Evolutionary conservation across 2,329 filamentous ascomycete species (phyloP).

Genomic region (Sporothrix curviconia): DNA sequence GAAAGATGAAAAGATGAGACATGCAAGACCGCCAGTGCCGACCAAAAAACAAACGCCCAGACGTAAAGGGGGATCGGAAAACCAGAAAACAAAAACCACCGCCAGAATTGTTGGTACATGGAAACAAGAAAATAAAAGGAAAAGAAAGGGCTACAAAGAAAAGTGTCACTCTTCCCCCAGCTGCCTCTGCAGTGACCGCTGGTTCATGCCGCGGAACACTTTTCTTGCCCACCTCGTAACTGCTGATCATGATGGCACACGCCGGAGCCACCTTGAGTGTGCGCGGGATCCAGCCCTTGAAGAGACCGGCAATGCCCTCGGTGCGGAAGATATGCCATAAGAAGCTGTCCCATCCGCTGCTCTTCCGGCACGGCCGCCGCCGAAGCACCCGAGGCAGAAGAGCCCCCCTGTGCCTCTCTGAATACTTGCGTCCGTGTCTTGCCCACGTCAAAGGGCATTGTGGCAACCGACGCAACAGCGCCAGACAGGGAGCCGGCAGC

Average conservation of each 20-base stretch:
- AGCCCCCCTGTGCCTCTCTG: constrained; percentile 42
- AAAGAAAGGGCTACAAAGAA: no score
- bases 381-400: constrained; percentile 17
- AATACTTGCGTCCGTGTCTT: constrained; percentile 91
- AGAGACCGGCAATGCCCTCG: constrained; percentile 75
- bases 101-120: background rate
- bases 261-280: constrained; percentile 92
- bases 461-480: constrained; percentile 77
- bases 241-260: constrained; percentile 98
- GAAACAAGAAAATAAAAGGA: background rate
- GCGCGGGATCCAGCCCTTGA: constrained; percentile 84
- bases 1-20: background rate
- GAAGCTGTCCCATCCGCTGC: constrained; percentile 68
- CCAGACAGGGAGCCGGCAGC: constrained; percentile 78
- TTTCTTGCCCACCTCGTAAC: constrained; percentile 94
- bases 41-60: background rate
- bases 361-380: constrained; percentile 58
- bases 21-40: background rate
- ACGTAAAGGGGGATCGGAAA: background rate
- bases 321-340: constrained; percentile 88
- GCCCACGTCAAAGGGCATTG: constrained; percentile 93
- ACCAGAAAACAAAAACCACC: background rate
- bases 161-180: background rate
- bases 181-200: constrained; percentile 30
- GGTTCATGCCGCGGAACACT: constrained; percentile 70